Conservation (phyloP, 2,329 filamentous ascomycete species). For the Chrysosporium queenslandicum region DNA sequence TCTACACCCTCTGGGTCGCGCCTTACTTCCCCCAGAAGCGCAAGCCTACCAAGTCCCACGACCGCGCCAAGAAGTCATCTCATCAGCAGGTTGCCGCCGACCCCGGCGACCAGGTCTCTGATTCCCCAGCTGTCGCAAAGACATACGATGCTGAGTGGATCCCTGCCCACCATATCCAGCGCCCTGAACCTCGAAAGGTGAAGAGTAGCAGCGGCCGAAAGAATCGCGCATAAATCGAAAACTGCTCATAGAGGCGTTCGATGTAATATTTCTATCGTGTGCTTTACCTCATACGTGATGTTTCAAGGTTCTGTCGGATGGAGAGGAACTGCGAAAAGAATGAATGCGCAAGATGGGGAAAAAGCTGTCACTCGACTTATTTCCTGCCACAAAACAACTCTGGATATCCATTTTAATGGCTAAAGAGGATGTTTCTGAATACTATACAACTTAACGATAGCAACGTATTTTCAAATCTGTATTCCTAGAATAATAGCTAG, state of each 20-base stretch:
- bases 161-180: constrained; percentile 76
- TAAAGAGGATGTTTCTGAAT: neutral
- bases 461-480: neutral
- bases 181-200: constrained; percentile 59
- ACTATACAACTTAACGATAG: neutral
- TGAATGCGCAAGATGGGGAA: neutral
- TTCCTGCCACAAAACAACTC: neutral
- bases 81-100: constrained; percentile 60
- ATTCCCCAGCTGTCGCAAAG: constrained; percentile 59
- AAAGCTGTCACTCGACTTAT: neutral
- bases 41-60: constrained; percentile 50
- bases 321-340: neutral
- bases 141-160: constrained; percentile 91
- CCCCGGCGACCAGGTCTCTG: constrained; percentile 47
- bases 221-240: constrained; percentile 10
- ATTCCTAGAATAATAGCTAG: constrained; percentile 1
- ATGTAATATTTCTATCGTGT: neutral
- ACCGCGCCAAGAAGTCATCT: constrained; percentile 53
- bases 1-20: constrained; percentile 97
- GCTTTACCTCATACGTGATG: neutral
- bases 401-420: neutral
- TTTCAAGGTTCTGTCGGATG: neutral
- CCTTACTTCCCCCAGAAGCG: constrained; percentile 83
- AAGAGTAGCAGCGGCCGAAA: constrained; percentile 33
- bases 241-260: neutral